Evolutionary conservation across 176 grass and related monocot genomes (phyloP).

Genomic region (Oryza longistaminata): DNA sequence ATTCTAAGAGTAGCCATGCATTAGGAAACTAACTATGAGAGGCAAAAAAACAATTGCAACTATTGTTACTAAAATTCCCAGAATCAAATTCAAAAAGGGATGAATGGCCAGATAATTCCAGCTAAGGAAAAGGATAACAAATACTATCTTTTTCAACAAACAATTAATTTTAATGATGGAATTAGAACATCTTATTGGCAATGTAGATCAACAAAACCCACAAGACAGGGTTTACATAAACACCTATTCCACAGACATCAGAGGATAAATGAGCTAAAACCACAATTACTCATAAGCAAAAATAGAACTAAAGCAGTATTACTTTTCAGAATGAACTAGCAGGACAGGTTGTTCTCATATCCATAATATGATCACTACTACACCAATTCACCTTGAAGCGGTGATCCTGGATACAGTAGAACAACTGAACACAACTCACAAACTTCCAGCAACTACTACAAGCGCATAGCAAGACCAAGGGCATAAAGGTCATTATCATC

Average conservation of each 20-base stretch:
- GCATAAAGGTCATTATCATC: slow-evolving; percentile 33
- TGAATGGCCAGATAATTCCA: neutral
- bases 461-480: neutral
- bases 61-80: neutral
- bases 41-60: neutral
- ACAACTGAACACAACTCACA: neutral
- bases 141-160: neutral
- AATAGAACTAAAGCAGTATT: neutral
- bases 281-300: neutral
- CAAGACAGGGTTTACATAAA: neutral
- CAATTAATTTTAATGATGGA: neutral
- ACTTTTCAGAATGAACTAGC: neutral
- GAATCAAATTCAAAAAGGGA: neutral
- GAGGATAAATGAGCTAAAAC: slow-evolving; percentile 6
- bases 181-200: neutral
- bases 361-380: neutral
- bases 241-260: neutral
- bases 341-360: neutral
- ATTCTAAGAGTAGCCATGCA: neutral
- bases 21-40: slow-evolving; percentile 3
- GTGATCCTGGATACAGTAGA: neutral
- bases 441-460: neutral
- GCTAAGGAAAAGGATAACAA: neutral
- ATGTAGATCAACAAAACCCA: slow-evolving; percentile 8
- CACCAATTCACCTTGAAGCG: neutral